phyloP scores from a whole-genome alignment of 352 stramenopile genomes.

The Phytophthora colocasiae region DNA sequence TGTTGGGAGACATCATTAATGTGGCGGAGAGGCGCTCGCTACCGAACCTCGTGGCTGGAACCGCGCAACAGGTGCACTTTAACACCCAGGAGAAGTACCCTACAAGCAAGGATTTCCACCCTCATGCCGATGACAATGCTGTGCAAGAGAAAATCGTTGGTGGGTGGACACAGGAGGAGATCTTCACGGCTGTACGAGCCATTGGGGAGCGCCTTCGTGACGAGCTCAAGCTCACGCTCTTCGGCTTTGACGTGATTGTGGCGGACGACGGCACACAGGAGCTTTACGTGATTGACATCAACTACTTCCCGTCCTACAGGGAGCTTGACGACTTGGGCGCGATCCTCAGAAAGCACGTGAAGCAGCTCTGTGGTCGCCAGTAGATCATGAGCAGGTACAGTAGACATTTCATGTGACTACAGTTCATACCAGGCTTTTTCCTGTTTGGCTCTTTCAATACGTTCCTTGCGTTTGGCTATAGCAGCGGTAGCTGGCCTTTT shows the following conservation, averaged over 20 bases:
- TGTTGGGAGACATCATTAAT: slow-evolving; percentile 77
- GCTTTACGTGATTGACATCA: slow-evolving; percentile 86
- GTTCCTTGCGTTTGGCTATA: slow-evolving; percentile 36
- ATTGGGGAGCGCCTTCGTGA: slow-evolving; percentile 76
- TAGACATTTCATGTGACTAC: slow-evolving; percentile 3
- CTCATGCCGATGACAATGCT: slow-evolving; percentile 14
- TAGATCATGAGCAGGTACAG: slow-evolving; percentile 13
- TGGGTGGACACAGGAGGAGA: slow-evolving; percentile 47
- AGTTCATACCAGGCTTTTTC: slow-evolving; percentile 35
- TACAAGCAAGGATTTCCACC: slow-evolving; percentile 68
- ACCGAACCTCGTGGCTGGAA: slow-evolving; percentile 66
- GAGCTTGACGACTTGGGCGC: slow-evolving; percentile 75
- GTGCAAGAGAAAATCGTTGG: slow-evolving; percentile 5
- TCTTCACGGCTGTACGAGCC: slow-evolving; percentile 59
- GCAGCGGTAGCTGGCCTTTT: slow-evolving; percentile 24
- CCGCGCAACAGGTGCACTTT: slow-evolving; percentile 70
- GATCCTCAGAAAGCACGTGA: slow-evolving; percentile 69
- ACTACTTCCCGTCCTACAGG: slow-evolving; percentile 91
- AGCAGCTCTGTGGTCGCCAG: slow-evolving; percentile 38
- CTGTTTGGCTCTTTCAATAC: slow-evolving; percentile 38
- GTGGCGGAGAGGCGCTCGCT: slow-evolving; percentile 80
- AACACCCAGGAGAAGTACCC: slow-evolving; percentile 86
- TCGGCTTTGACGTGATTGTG: slow-evolving; percentile 89
- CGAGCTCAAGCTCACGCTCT: slow-evolving; percentile 72
- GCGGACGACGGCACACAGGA: slow-evolving; percentile 54